These are phyloP conservation scores for Begonia peltatifolia DNA, from an alignment of 306 rosid genomes.

Conservation along the genomic window DNA sequence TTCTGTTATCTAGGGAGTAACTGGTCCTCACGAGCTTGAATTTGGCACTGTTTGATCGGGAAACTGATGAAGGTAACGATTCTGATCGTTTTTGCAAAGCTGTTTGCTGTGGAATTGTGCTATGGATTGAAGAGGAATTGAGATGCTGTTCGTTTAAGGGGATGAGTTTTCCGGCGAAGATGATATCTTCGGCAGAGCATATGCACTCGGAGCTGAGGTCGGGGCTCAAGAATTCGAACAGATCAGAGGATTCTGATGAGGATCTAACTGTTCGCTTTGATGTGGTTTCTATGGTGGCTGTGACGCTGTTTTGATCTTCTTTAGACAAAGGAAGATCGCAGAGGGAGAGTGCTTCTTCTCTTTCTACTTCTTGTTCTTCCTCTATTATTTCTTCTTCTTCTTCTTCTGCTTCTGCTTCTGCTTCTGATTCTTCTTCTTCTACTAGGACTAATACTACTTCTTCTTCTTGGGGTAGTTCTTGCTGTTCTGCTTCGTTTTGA, in stretches of 20 bases:
- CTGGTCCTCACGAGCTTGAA: constrained; percentile 34
- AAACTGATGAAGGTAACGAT: constrained; percentile 27
- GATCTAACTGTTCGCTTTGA: not conserved
- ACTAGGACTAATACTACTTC: too few relatives aligned
- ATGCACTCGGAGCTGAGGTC: not conserved
- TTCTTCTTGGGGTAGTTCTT: too few relatives aligned
- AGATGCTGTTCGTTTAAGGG: constrained; percentile 20
- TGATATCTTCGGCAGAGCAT: constrained; percentile 29
- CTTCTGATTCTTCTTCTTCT: too few relatives aligned
- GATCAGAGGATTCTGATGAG: not conserved
- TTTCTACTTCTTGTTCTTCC: constrained; percentile 1
- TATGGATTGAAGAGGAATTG: not conserved
- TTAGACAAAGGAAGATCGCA: constrained; percentile 35
- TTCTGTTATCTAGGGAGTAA: constrained; percentile 36
- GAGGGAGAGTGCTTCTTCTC: constrained; percentile 44
- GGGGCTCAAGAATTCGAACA: constrained; percentile 1
- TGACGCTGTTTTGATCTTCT: constrained; percentile 6
- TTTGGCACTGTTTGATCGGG: constrained; percentile 30
- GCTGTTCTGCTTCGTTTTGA: too few relatives aligned
- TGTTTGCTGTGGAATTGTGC: not conserved
- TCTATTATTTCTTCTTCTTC: too few relatives aligned
- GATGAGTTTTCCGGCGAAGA: constrained; percentile 40
- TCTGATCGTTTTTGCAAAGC: constrained; percentile 27
- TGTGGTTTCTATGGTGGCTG: not conserved
- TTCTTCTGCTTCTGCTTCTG: too few relatives aligned